Evolutionary conservation across 768 basidiomycete genomes (phyloP), one percentile per base, ranked within the genome.

Genomic region (Suillus brevipes): DNA sequence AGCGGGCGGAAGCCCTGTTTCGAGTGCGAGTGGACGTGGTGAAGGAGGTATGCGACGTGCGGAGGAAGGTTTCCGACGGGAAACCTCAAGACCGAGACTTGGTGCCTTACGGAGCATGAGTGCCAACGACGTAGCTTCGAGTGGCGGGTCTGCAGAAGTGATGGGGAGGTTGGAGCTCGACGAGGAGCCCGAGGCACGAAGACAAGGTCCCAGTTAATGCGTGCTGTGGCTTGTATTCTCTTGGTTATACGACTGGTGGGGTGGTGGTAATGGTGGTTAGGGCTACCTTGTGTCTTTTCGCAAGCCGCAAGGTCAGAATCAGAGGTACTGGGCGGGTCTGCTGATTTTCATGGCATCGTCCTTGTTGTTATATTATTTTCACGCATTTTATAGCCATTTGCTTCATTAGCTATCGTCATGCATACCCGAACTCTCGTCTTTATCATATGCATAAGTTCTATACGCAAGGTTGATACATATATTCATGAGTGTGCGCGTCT

Each of bases 101-200:
- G 74, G 74, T 42, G 80, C 78, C 9, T 66, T 76, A 49, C 74
- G 76, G 45, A 77, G 77, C 20, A 70, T 66, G 60, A 70, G 76
- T 37, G 71, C 60, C 34, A 61, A 66, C 53, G 75, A 67, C 36
- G 37, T 49, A 0, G 65, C 60, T 20, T 65, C 68, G 12, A 61
- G 67, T 73, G 77, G 65, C 64, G 77, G 67, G 66, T 77, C 60
- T 72, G 77, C 63, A 55, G 81, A 82, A 64, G 74, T 81, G 14
- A 72, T 81, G 3, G 78, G 78, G 38, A 74, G 75, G 67, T 69
- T 76, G 71, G 80, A 82, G 60, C 72, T 67, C 1, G 72, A 72
- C 45, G 74, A 74, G 23, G 72, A 76, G n/a, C 65, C 68, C 16
- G 62, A 57, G 42, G 64, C 62, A 37, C 57, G 62, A 52, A 56